These are phyloP conservation scores for Cucumis cinereus DNA, from an alignment of 306 rosid species.

Conservation along the genomic window DNA sequence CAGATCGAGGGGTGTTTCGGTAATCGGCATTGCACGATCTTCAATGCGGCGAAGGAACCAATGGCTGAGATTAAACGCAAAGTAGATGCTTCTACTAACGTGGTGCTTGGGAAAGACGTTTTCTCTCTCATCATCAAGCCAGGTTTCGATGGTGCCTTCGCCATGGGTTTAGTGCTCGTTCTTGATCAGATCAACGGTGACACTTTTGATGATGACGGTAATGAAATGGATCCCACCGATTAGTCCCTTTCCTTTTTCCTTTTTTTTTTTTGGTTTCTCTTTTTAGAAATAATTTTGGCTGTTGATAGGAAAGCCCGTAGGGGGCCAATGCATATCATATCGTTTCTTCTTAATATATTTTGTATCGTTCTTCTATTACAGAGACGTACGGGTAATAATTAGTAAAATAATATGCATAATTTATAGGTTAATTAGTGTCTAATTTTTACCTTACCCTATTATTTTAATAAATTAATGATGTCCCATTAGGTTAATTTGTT, in stretches of 20 bases:
- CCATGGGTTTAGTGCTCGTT: constrained; percentile 74
- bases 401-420: neutral
- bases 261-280: neutral
- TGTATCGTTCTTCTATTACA: neutral
- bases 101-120: constrained; percentile 82
- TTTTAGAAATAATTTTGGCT: neutral
- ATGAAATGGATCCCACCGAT: constrained; percentile 32
- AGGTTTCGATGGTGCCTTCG: constrained; percentile 74
- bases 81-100: constrained; percentile 66
- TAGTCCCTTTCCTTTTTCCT: neutral
- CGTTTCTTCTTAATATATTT: neutral
- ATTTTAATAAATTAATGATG: too few species aligned
- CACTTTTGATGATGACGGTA: constrained; percentile 13
- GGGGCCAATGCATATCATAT: neutral
- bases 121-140: constrained; percentile 65
- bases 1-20: constrained; percentile 70
- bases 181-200: constrained; percentile 79
- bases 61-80: constrained; percentile 88
- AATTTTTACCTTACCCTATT: too few species aligned
- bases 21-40: constrained; percentile 51
- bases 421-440: neutral
- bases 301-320: neutral
- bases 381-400: neutral
- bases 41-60: constrained; percentile 21
- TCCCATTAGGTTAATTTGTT: too few species aligned